Base-by-base conservation (phyloP, 306 rosid genomes). In the Trifolium subterraneum region DNA sequence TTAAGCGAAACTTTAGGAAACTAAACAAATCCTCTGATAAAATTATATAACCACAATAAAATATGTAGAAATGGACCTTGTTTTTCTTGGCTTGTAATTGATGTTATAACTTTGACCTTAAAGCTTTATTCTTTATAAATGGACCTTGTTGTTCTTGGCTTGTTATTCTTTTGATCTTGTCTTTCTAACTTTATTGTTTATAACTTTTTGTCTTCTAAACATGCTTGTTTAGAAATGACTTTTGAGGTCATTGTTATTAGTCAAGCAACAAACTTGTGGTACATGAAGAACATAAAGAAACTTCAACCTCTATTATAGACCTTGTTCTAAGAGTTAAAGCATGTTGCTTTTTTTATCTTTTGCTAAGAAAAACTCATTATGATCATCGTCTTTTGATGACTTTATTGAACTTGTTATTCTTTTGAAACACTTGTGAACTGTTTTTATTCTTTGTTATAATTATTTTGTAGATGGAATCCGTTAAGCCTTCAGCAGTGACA, bases 381-480 rank as follows among this genome's bases (percentile, higher is more conserved):
- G 65, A 51, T 78, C 77, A 38, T 68, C 80, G 72, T 81, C 52
- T 16, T 74, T 77, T 71, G 76, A 45, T 64, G 55, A 47, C 84
- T 78, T 72, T 79, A 64, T 80, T 82, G 44, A 77, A 65, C 74
- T 65, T 56, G 55, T 68, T 63, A 73, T 58, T 42, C 64, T 55
- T 47, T 58, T 65, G 67, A 23, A 61, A 68, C 14, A 62, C 52
- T 67, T 25, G 45, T 36, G 67, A 72, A 11, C 61, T 10, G 6
- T 35, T 73, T 50, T 70, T 50, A 29, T 39, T 2, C 55, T 79
- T 60, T 44, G 48, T 18, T 36, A 75, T 9, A 29, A 20, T 69
- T 71, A 75, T 67, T 77, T 66, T 81, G 83, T 81, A 81, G 90
- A 93, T 93, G 98, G 98, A 89, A 55, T 81, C 89, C 0, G 87